phyloP scores from a whole-genome alignment of 257 asterid species.

The Dorcoceras hygrometricum region DNA sequence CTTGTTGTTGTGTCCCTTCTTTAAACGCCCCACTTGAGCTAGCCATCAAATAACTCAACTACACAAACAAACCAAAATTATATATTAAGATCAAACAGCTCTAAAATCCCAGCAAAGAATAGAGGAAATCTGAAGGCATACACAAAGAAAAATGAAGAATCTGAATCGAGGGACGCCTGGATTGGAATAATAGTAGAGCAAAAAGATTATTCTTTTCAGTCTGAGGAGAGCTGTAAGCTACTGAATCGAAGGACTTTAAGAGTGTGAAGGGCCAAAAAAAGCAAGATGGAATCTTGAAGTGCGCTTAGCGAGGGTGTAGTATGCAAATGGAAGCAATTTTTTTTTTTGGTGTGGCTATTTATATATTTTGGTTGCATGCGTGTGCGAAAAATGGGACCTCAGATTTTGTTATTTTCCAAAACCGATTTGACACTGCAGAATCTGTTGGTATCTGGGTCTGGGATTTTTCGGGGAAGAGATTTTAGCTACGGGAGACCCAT shows the following conservation, averaged over 20 bases:
- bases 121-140: not conserved
- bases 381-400: conserved; percentile 15
- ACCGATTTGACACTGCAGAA: not conserved
- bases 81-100: conserved; percentile 3
- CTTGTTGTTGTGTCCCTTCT: conserved; percentile 35
- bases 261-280: conserved; percentile 24
- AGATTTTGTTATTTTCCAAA: not conserved
- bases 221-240: conserved; percentile 19
- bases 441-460: not conserved
- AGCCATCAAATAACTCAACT: conserved; percentile 31
- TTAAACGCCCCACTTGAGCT: conserved; percentile 39
- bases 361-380: conserved; percentile 45
- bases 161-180: conserved; percentile 18
- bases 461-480: not conserved
- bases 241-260: conserved; percentile 25
- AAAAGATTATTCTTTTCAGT: conserved; percentile 21
- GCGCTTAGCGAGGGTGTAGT: conserved; percentile 36
- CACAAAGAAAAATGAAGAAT: conserved; percentile 4
- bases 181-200: conserved; percentile 26
- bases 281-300: conserved; percentile 44
- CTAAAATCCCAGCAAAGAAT: conserved; percentile 25
- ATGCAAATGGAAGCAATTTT: conserved; percentile 38
- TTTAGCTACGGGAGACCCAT: too few relatives aligned
- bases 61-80: conserved; percentile 38
- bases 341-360: conserved; percentile 41